These are phyloP conservation scores for Colletotrichum sp. DNA, from an alignment of 2,329 filamentous ascomycete species.

Conservation along the genomic window DNA sequence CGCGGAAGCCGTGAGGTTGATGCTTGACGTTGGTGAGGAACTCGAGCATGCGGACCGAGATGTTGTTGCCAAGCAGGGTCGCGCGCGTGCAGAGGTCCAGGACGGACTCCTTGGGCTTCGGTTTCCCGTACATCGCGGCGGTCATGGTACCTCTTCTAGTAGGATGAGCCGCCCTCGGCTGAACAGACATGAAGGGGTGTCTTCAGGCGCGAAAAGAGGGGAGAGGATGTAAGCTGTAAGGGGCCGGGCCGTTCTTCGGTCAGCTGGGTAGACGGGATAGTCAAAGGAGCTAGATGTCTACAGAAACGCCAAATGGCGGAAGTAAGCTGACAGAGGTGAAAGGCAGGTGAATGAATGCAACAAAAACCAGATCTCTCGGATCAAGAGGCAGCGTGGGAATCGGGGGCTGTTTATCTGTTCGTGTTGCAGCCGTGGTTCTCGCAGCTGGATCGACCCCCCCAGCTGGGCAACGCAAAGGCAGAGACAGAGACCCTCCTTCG, in stretches of 20 bases:
- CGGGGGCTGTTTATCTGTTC: constrained; percentile 3
- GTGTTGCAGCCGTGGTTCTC: background rate
- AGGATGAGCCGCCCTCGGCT: background rate
- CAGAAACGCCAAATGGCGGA: background rate
- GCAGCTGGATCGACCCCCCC: background rate
- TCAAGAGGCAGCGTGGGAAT: background rate
- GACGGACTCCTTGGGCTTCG: constrained; percentile 31
- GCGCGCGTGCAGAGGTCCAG: constrained; percentile 62
- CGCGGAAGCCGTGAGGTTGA: constrained; percentile 59
- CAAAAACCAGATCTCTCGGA: background rate
- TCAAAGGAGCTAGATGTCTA: background rate
- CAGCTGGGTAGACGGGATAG: background rate
- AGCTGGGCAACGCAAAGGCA: background rate
- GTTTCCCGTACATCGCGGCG: background rate
- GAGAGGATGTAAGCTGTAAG: background rate
- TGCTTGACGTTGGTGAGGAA: constrained; percentile 63
- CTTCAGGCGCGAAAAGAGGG: background rate
- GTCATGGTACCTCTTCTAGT: background rate
- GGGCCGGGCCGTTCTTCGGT: background rate
- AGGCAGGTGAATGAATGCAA: background rate
- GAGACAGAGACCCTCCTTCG: background rate
- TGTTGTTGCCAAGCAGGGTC: constrained; percentile 65
- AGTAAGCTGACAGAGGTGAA: background rate
- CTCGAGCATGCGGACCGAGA: constrained; percentile 69
- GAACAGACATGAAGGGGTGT: background rate